Evolutionary conservation across 2,329 filamentous ascomycete genomes (phyloP).

Genomic region (Tolypocladium tundrense): DNA sequence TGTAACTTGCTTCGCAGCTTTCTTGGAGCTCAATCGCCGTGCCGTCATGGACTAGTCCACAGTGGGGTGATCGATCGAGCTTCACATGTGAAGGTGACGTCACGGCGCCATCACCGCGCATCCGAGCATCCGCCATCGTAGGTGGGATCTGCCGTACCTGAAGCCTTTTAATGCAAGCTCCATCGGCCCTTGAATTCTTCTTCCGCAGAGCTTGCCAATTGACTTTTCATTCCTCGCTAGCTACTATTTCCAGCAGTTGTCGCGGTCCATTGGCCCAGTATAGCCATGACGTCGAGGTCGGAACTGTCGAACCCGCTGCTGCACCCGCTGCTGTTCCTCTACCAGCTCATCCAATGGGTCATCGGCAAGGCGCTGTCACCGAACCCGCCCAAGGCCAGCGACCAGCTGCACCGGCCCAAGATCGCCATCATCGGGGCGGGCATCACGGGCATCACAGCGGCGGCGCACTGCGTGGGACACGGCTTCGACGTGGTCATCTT

Average conservation of each 20-base stretch:
- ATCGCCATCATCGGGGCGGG: slow-evolving; percentile 62
- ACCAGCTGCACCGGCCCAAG: slow-evolving; percentile 49
- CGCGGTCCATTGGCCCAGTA: neutral
- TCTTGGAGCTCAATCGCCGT: neutral
- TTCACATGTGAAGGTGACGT: neutral
- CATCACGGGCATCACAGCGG: slow-evolving; percentile 66
- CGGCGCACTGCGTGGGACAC: slow-evolving; percentile 75
- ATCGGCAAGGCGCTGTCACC: slow-evolving; percentile 59
- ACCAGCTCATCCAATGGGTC: slow-evolving; percentile 55
- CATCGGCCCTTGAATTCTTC: neutral
- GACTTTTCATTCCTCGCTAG: neutral
- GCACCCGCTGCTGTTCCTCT: slow-evolving; percentile 51
- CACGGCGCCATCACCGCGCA: neutral
- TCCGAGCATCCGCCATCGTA: too few species aligned
- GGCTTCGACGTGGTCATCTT: slow-evolving; percentile 76
- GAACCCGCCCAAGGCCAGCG: slow-evolving; percentile 49
- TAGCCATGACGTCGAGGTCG: slow-evolving; percentile 20
- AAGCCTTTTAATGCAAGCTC: neutral
- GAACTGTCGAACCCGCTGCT: slow-evolving; percentile 29
- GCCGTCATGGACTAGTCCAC: neutral
- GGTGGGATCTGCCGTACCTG: neutral
- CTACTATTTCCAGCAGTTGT: neutral
- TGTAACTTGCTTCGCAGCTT: neutral
- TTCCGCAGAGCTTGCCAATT: too few species aligned
- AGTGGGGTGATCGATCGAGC: neutral